phyloP scores from a whole-genome alignment of 352 stramenopile genomes.

The Globisporangium polare region DNA sequence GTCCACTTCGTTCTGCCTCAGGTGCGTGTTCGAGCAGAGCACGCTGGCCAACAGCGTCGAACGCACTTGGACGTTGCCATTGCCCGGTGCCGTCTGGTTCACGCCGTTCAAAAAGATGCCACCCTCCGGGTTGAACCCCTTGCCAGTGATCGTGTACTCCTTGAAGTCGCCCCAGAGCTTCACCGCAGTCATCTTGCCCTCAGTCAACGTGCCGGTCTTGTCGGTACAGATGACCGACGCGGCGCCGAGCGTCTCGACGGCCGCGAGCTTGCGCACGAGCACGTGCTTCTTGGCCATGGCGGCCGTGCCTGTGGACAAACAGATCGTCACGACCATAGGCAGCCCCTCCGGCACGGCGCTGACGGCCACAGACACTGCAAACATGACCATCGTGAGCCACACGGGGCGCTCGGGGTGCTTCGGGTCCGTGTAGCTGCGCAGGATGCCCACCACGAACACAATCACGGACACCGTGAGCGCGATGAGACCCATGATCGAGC shows the following conservation, averaged over 20 bases:
- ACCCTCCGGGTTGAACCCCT: conserved; percentile 56
- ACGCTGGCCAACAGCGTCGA: conserved; percentile 56
- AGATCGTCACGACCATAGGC: conserved; percentile 83
- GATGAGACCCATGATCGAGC: conserved; percentile 88
- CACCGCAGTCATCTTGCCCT: conserved; percentile 80
- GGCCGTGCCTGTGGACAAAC: conserved; percentile 60
- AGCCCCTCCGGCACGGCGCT: conserved; percentile 75
- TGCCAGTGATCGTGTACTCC: conserved; percentile 62
- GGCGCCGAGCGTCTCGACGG: conserved; percentile 82
- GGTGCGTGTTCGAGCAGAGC: conserved; percentile 72
- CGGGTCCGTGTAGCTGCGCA: conserved; percentile 44
- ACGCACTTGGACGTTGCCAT: conserved; percentile 50
- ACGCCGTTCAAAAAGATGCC: conserved; percentile 43
- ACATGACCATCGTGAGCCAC: conserved; percentile 92
- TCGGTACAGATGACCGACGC: conserved; percentile 92
- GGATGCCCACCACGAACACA: conserved; percentile 87
- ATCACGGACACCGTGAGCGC: conserved; percentile 82
- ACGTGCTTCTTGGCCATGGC: conserved; percentile 79
- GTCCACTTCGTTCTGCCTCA: conserved; percentile 59
- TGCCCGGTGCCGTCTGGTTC: conserved; percentile 30
- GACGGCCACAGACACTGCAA: conserved; percentile 88
- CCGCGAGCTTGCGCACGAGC: conserved; percentile 82
- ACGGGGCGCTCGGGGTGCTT: conserved; percentile 76
- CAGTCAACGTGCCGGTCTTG: conserved; percentile 95
- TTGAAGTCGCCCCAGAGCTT: conserved; percentile 75